A percentile compares a stretch with the other conserved stretches of the same genome.
phyloP scores from a whole-genome alignment of 371 early-diverging fungal species.

The Apophysomyces ossiformis region DNA sequence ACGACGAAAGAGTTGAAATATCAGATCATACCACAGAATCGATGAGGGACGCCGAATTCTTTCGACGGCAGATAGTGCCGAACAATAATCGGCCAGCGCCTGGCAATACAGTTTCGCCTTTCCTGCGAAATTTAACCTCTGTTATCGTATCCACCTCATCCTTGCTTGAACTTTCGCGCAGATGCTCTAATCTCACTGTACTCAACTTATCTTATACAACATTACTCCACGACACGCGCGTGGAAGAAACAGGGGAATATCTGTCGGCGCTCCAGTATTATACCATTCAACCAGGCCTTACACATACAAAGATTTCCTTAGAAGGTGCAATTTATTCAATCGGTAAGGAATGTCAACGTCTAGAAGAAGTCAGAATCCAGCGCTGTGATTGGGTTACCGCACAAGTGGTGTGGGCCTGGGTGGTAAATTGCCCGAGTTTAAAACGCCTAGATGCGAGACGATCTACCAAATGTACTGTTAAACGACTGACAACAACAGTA shows the following conservation, averaged over 20 bases:
- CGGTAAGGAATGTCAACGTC: conserved; percentile 49
- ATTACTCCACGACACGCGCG: conserved; percentile 50
- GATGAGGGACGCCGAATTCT: conserved; percentile 32
- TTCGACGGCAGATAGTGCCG: conserved; percentile 15
- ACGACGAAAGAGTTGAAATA: not conserved
- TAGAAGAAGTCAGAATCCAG: conserved; percentile 51
- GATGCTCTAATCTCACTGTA: conserved; percentile 50
- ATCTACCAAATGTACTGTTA: conserved; percentile 49
- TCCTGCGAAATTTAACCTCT: conserved; percentile 10
- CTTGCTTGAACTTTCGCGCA: conserved; percentile 52
- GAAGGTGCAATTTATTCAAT: conserved; percentile 50
- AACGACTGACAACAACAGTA: conserved; percentile 26
- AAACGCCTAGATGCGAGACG: conserved; percentile 50
- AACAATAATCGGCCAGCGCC: not conserved
- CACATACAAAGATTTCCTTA: conserved; percentile 51
- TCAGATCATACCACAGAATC: conserved; percentile 16
- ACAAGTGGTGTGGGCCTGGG: conserved; percentile 52
- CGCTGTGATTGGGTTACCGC: conserved; percentile 67
- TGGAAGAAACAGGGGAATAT: conserved; percentile 67
- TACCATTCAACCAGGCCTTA: conserved; percentile 57
- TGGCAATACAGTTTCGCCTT: conserved; percentile 1
- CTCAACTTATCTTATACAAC: conserved; percentile 59
- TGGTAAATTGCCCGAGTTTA: conserved; percentile 40
- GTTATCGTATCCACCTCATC: conserved; percentile 63
- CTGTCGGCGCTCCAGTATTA: conserved; percentile 58